Base-by-base conservation (phyloP, 495 filamentous ascomycete genomes). In the Penicillium nucicola region DNA sequence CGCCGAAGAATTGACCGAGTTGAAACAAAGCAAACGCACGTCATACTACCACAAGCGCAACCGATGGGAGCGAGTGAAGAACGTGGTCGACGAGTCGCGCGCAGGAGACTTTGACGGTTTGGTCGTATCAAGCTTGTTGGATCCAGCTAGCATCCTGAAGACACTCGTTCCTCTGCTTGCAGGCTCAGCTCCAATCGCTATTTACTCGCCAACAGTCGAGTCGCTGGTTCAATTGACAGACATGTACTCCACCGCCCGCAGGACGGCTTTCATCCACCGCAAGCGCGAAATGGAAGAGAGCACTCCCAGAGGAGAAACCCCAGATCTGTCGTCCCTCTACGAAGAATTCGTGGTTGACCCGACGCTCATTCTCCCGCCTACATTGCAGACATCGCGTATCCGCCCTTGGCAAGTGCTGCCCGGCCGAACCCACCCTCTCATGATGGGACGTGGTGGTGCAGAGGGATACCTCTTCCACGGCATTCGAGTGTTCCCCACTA, bases 391-490 rank as follows among this genome's bases (percentile, higher is more conserved):
- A 7, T 83, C 82, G 11, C 77, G 87, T 11, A 82, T 84, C 14
- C 79, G 88, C 42, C 74, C 77, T 23, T 97, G 88, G 87, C 93
- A 98, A 73, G 91, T 96, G 1, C 70, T 97, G 23, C 95, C 93
- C 0, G 90, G 91, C 3, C 75, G 93, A 40, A 97, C 93, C 46
- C 93, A 98, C 70, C 93, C 93, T 14, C 58, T 92, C 31, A 98
- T 98, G 93, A 93, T 88, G 36, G 79, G 82, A 41, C 78, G 82
- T 17, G 93, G 93, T 22, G 92, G 93, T 1, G 83, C 90, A 0
- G 91, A 97, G 67, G 93, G 93, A 4, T 97, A 87, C 66, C 68
- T 98, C 15, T 93, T 97, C 60, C 89, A 88, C 51, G 95, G 74
- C 5, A 87, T 85, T 53, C 82, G 84, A 51, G 92, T 93, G 7